phyloP scores from a whole-genome alignment of 163 green algal genomes.

The Scenedesmus sp. region DNA sequence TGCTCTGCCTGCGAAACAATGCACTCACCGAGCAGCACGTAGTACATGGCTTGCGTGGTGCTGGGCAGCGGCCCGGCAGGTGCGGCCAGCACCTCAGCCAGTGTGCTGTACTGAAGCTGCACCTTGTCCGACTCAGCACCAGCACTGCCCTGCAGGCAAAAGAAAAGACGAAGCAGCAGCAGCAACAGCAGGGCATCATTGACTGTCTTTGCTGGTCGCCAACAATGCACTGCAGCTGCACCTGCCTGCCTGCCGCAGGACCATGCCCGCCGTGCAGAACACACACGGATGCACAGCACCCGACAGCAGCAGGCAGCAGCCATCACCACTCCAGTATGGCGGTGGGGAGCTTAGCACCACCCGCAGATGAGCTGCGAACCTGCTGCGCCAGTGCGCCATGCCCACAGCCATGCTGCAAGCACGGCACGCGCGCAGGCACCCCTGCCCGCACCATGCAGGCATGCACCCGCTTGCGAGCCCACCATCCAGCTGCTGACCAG shows the following conservation, averaged over 20 bases:
- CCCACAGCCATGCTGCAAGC: too few species aligned
- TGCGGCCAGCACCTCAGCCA: constrained; percentile 38
- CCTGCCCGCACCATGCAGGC: too few species aligned
- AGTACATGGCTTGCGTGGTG: constrained; percentile 68
- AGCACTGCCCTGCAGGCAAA: background rate
- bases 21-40: constrained; percentile 64
- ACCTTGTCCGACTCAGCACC: background rate
- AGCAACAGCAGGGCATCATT: background rate
- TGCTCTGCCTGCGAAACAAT: background rate
- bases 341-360: too few species aligned
- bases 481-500: constrained; percentile 44
- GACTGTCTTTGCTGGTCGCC: background rate
- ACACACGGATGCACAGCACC: too few species aligned
- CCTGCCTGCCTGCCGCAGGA: too few species aligned
- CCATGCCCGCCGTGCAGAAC: too few species aligned
- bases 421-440: too few species aligned
- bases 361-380: too few species aligned
- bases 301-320: too few species aligned
- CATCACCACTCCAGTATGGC: too few species aligned
- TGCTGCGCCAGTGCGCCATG: too few species aligned
- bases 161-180: background rate
- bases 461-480: too few species aligned
- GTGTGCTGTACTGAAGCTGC: constrained; percentile 41
- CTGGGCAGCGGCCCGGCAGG: background rate
- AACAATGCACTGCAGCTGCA: background rate